Conservation (phyloP, 768 basidiomycete species). For the Pleurotus sapidus region DNA sequence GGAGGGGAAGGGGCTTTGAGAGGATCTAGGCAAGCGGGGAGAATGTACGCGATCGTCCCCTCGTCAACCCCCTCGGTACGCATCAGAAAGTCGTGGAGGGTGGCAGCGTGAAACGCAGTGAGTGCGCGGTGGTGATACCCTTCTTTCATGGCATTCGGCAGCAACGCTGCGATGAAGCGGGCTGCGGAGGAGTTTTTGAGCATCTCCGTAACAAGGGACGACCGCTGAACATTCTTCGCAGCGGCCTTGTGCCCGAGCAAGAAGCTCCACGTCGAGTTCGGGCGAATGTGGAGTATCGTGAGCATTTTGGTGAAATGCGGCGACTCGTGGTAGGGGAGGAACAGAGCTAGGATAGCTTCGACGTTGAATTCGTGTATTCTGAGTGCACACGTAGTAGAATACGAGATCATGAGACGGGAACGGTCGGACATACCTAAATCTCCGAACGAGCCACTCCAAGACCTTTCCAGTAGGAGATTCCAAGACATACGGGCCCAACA, state of each 20-base stretch:
- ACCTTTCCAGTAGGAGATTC: conserved; percentile 79
- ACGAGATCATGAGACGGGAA: neutral
- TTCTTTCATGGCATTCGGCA: conserved; percentile 57
- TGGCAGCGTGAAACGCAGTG: conserved; percentile 79
- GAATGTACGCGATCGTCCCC: conserved; percentile 58
- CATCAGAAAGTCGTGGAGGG: conserved; percentile 76
- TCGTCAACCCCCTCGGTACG: conserved; percentile 56
- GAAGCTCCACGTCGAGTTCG: conserved; percentile 63
- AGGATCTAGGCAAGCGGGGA: conserved; percentile 64
- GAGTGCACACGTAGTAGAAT: conserved; percentile 7
- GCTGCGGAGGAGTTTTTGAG: conserved; percentile 65
- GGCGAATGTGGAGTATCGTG: conserved; percentile 73
- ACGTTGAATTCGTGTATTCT: conserved; percentile 96
- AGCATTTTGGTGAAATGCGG: conserved; percentile 94
- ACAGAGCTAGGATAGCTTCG: conserved; percentile 69
- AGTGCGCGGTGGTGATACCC: conserved; percentile 63
- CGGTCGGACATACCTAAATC: conserved; percentile 69
- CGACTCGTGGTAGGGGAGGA: conserved; percentile 94
- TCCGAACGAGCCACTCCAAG: conserved; percentile 91
- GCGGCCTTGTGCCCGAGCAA: conserved; percentile 76
- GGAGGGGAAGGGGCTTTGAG: conserved; percentile 29
- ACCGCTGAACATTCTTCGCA: conserved; percentile 69
- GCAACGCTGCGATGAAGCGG: conserved; percentile 63
- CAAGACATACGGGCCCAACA: conserved; percentile 80
- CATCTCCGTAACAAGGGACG: conserved; percentile 77